phyloP scores from a whole-genome alignment of 2,329 filamentous ascomycete genomes.

The Fusarium agapanthi region DNA sequence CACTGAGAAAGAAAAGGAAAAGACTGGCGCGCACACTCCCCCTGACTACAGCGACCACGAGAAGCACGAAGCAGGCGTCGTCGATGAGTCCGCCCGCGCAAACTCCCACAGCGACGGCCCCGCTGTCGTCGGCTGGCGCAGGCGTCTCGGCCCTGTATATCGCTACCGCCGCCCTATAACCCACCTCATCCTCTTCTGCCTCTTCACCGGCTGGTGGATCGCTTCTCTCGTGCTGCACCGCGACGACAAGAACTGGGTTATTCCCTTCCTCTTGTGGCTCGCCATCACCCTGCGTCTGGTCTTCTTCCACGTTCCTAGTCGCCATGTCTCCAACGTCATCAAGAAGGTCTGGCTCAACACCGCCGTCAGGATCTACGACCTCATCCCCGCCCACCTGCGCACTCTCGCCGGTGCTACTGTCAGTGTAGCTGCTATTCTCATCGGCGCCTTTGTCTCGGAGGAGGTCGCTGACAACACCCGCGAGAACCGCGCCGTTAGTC shows the following conservation, averaged over 20 bases:
- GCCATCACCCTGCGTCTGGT: constrained; percentile 76
- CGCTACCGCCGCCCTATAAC: constrained; percentile 55
- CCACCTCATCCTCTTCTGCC: constrained; percentile 56
- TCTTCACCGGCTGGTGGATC: constrained; percentile 76
- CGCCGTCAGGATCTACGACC: constrained; percentile 63
- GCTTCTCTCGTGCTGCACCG: constrained; percentile 77
- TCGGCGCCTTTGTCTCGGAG: constrained; percentile 78
- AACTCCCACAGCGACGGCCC: constrained; percentile 14
- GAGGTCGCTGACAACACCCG: constrained; percentile 81
- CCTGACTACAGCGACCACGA: constrained; percentile 53
- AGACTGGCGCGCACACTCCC: constrained; percentile 38
- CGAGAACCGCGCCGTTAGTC: constrained; percentile 79
- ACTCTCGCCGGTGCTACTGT: constrained; percentile 69
- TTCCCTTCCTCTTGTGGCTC: constrained; percentile 85
- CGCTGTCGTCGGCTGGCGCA: constrained; percentile 16
- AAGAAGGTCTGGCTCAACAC: constrained; percentile 74
- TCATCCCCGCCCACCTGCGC: constrained; percentile 74
- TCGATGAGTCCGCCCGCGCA: constrained; percentile 42
- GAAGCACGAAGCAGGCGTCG: constrained; percentile 47
- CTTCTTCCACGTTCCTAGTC: constrained; percentile 76
- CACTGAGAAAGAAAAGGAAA: constrained; percentile 15
- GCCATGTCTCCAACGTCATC: constrained; percentile 72
- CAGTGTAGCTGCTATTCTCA: constrained; percentile 76
- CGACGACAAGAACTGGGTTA: constrained; percentile 79
- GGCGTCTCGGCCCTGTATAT: constrained; percentile 51